phyloP scores from a whole-genome alignment of 768 basidiomycete species.

The Leccinum fibrillosum region DNA sequence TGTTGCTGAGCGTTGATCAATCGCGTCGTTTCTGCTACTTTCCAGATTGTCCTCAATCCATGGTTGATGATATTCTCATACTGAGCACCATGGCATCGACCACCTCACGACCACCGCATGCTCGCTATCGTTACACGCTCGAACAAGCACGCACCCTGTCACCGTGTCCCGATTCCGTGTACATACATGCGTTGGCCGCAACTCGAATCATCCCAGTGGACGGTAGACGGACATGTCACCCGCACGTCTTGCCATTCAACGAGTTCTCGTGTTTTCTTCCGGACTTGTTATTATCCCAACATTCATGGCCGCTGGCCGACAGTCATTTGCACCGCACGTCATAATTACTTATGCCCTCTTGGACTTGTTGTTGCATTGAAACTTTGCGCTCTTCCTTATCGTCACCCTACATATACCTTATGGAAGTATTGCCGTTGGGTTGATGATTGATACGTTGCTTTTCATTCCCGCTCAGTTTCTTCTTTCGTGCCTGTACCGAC shows the following conservation, averaged over 20 bases:
- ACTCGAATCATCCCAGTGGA: neutral
- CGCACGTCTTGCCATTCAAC: neutral
- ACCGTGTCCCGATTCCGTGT: neutral
- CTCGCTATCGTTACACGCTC: neutral
- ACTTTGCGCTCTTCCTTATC: neutral
- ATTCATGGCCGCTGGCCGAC: conserved; percentile 1
- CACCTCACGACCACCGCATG: conserved; percentile 12
- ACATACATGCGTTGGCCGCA: neutral
- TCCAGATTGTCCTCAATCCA: conserved; percentile 78
- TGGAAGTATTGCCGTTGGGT: neutral
- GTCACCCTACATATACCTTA: too few species aligned
- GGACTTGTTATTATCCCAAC: conserved; percentile 16
- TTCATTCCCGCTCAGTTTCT: conserved; percentile 20
- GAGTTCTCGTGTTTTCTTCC: neutral
- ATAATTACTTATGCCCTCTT: conserved; percentile 8
- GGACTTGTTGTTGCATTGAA: conserved; percentile 7
- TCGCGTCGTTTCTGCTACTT: neutral
- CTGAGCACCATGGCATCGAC: conserved; percentile 10
- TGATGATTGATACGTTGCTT: neutral
- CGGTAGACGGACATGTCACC: conserved; percentile 11
- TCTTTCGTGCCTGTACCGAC: neutral
- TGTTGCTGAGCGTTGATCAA: conserved; percentile 13
- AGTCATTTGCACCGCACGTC: conserved; percentile 1
- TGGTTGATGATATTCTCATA: conserved; percentile 86
- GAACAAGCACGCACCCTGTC: neutral